Conservation (phyloP, 2,329 filamentous ascomycete genomes). For the Colletotrichum sp. region DNA sequence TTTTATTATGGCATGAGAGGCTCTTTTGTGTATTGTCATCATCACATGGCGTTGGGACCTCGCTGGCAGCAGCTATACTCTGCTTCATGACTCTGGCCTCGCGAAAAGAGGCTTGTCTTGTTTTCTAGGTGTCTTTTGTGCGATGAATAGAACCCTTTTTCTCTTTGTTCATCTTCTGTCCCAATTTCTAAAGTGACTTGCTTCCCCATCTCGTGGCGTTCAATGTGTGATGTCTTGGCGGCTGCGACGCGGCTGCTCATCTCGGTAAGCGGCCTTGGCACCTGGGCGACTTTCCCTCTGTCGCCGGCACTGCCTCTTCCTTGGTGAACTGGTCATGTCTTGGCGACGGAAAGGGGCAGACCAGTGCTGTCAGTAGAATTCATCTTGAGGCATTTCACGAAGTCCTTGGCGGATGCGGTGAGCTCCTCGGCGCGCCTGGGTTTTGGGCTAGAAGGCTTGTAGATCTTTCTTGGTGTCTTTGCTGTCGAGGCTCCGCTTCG, state of each 20-base stretch:
- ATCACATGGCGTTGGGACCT: constrained; percentile 20
- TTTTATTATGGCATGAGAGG: constrained; percentile 10
- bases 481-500: not conserved
- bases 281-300: not conserved
- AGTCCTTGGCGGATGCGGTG: not conserved
- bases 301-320: not conserved
- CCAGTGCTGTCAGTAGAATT: not conserved
- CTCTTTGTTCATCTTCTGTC: not conserved
- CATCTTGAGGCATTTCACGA: not conserved
- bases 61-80: constrained; percentile 8
- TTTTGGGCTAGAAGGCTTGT: not conserved
- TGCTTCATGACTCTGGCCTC: constrained; percentile 14
- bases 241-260: not conserved
- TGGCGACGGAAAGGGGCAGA: not conserved
- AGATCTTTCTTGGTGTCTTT: not conserved
- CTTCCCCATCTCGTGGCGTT: not conserved
- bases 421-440: not conserved
- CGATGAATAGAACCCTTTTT: constrained; percentile 13
- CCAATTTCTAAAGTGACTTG: not conserved
- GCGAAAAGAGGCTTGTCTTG: not conserved
- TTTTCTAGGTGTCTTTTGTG: constrained; percentile 4
- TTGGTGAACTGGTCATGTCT: not conserved
- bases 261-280: not conserved
- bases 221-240: not conserved
- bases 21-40: constrained; percentile 13